Conservation (phyloP, 495 filamentous ascomycete genomes). For the Neurospora sp. region DNA sequence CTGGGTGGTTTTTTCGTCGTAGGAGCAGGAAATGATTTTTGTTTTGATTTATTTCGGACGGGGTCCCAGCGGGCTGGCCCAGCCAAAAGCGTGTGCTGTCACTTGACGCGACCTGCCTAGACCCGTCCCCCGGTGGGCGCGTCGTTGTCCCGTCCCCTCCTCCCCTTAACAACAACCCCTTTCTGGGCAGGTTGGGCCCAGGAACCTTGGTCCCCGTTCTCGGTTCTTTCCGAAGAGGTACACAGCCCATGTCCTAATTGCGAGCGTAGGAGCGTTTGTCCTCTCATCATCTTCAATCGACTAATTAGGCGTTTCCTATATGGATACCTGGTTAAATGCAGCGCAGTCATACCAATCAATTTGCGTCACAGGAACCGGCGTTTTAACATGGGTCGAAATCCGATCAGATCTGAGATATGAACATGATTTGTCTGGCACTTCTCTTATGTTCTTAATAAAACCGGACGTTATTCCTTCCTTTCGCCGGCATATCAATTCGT, state of each 20-base stretch:
- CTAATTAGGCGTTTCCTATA: not conserved
- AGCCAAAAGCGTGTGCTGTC: not conserved
- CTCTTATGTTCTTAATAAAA: not conserved
- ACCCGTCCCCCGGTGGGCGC: not conserved
- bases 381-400: not conserved
- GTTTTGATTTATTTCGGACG: not conserved
- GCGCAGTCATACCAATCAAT: not conserved
- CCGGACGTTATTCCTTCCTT: not conserved
- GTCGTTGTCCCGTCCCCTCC: not conserved
- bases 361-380: not conserved
- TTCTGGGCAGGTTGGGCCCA: not conserved
- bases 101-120: not conserved
- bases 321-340: not conserved
- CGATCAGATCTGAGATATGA: not conserved
- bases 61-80: not conserved
- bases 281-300: not conserved
- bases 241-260: not conserved
- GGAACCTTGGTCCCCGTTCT: not conserved
- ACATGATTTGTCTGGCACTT: not conserved
- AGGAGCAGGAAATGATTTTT: not conserved
- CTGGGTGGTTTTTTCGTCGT: not conserved
- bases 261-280: not conserved
- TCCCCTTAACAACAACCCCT: not conserved
- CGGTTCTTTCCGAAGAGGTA: not conserved
- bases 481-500: not conserved